Percentiles rank a stretch among this genome's conserved stretches.
phyloP scores from a whole-genome alignment of 139 green algal genomes.

The Micromonas pusilla region DNA sequence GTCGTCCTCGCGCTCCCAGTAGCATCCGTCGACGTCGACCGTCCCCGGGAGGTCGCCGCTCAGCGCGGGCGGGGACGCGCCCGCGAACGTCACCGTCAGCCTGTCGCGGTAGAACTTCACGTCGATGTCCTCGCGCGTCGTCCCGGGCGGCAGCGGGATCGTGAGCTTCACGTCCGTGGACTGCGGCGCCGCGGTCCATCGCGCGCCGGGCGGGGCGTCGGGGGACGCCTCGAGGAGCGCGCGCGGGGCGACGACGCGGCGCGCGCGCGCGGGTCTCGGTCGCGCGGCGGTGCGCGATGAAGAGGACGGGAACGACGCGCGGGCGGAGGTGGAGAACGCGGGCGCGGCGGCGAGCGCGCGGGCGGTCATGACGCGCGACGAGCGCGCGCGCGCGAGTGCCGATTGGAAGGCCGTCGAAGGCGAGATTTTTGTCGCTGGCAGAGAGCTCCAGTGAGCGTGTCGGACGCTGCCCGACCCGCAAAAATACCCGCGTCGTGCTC shows the following conservation, averaged over 20 bases:
- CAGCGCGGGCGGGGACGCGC: neutral
- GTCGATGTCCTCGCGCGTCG: neutral
- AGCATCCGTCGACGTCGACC: conserved; percentile 24
- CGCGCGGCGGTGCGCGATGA: too few relatives aligned
- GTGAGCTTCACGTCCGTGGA: neutral
- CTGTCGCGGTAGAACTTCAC: neutral
- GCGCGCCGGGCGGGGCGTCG: neutral
- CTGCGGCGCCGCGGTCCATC: neutral
- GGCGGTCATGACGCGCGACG: too few relatives aligned
- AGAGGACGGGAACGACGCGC: too few relatives aligned
- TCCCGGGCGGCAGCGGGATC: neutral
- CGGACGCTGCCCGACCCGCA: too few relatives aligned
- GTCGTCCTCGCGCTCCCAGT: conserved; percentile 25
- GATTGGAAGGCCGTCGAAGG: too few relatives aligned
- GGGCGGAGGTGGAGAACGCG: too few relatives aligned
- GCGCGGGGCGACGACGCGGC: neutral
- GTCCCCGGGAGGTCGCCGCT: conserved; percentile 1
- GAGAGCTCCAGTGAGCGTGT: too few relatives aligned
- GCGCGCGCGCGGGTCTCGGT: too few relatives aligned
- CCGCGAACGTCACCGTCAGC: neutral
- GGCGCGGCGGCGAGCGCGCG: too few relatives aligned
- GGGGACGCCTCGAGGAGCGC: neutral
- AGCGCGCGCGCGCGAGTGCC: too few relatives aligned
- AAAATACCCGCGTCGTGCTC: too few relatives aligned
- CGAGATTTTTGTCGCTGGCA: too few relatives aligned